Evolutionary conservation across 164 flowering plant genomes (phyloP), one percentile per base, ranked within the genome.

Genomic region (Vitis labrusca): DNA sequence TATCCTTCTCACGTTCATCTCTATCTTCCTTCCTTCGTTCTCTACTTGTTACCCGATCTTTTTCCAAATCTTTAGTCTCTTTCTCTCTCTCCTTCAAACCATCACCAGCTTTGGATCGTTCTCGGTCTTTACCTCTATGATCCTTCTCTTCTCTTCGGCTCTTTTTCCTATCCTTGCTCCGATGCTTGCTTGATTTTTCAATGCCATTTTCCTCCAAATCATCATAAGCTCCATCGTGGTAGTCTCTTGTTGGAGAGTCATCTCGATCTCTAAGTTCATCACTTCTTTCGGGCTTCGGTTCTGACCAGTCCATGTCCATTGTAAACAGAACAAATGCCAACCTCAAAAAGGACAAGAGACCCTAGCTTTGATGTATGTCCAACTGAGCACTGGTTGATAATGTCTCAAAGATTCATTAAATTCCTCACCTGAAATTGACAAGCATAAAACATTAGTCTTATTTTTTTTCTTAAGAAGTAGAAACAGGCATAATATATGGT

Each of bases 121-220:
- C 89, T 64, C 75, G 77, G 63, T 87, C 90, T 73, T 74, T 82
- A 67, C 81, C 78, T 63, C 77, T 76, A 48, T 82, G 83, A 50
- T 87, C 91, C 78, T 80, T 86, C 37, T 86, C 92, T 59, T 86
- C 97, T 59, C 83, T 79, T 10, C 83, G 78, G 15, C 76, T 82
- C 81, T 82, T 89, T 74, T 80, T 85, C 70, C 79, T 73, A 55
- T 91, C 91, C 80, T 84, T 88, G 68, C 83, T 83, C 32, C 86
- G 77, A 64, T 80, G 82, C 77, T 73, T 83, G 57, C 78, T 79
- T 1, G 73, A 69, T 72, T 76, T 77, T 53, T 80, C 86, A 15
- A 8, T 57, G 6, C 59, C 84, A 37, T 66, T 71, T 59, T 74
- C 83, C 23, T 74, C 82, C 9, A 66, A 48, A 61, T 70, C 83